phyloP scores from a whole-genome alignment of 768 basidiomycete species.

The Leccinellum luteum region DNA sequence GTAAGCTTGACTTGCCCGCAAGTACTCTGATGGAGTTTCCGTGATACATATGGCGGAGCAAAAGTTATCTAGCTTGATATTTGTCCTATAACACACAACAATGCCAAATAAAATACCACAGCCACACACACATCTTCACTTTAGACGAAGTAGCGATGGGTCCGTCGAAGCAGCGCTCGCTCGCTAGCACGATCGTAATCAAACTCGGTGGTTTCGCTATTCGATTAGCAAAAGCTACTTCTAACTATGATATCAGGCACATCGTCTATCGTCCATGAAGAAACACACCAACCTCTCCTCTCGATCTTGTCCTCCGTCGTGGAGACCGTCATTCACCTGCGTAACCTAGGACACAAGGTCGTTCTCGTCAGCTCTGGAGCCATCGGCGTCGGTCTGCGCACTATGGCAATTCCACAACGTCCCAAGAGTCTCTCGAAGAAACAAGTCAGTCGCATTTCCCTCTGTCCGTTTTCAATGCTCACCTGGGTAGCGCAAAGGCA shows the following conservation, averaged over 20 bases:
- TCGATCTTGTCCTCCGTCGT: slow-evolving; percentile 90
- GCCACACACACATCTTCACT: slow-evolving; percentile 36
- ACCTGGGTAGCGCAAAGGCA: slow-evolving; percentile 54
- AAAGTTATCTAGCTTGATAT: slow-evolving; percentile 7
- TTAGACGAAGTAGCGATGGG: slow-evolving; percentile 13
- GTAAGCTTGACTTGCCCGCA: slow-evolving; percentile 49
- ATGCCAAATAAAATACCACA: slow-evolving; percentile 38
- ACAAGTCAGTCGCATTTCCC: slow-evolving; percentile 57
- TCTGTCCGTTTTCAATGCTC: slow-evolving; percentile 7
- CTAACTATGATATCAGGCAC: slow-evolving; percentile 51
- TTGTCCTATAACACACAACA: slow-evolving; percentile 13
- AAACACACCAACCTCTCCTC: slow-evolving; percentile 87
- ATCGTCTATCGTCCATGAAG: slow-evolving; percentile 95
- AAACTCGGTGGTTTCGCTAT: slow-evolving; percentile 64
- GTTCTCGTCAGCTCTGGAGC: slow-evolving; percentile 96
- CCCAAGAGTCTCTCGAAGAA: slow-evolving; percentile 88
- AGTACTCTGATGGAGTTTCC: slow-evolving; percentile 78
- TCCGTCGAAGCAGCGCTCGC: slow-evolving; percentile 21
- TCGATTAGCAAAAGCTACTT: not conserved
- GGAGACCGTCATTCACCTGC: slow-evolving; percentile 82
- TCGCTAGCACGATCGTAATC: slow-evolving; percentile 73
- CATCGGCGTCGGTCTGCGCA: slow-evolving; percentile 91
- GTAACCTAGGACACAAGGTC: slow-evolving; percentile 83
- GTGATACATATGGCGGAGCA: slow-evolving; percentile 56
- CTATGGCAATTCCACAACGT: slow-evolving; percentile 79